Evolutionary conservation across 306 rosid species (phyloP).

Genomic region (Cucumis hystrix): DNA sequence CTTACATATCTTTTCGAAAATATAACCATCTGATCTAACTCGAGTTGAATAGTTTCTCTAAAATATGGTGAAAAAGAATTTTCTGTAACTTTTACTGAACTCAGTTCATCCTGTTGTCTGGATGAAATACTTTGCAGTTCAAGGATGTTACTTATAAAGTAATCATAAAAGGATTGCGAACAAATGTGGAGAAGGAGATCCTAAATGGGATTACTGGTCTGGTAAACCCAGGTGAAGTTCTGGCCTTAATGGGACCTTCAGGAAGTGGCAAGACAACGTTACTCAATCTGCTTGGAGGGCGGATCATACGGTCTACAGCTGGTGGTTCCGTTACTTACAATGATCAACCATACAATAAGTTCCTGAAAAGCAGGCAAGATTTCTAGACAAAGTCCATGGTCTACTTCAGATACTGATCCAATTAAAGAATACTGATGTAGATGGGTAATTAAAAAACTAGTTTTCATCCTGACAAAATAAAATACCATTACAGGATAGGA

Average conservation of each 20-base stretch:
- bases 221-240: slow-evolving; percentile 84
- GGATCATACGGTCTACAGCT: slow-evolving; percentile 27
- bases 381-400: not conserved
- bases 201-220: slow-evolving; percentile 71
- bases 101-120: not conserved
- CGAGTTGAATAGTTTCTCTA: not conserved
- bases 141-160: slow-evolving; percentile 76
- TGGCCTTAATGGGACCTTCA: slow-evolving; percentile 97
- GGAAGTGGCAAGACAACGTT: slow-evolving; percentile 96
- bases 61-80: not conserved
- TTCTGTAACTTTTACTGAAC: slow-evolving; percentile 5
- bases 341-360: slow-evolving; percentile 73
- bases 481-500: slow-evolving; percentile 59
- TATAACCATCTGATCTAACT: not conserved
- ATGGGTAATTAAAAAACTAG: not conserved
- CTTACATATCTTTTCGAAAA: not conserved
- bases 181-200: slow-evolving; percentile 63
- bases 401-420: not conserved
- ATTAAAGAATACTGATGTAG: not conserved
- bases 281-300: slow-evolving; percentile 71
- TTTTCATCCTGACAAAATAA: not conserved
- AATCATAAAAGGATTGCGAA: slow-evolving; percentile 48
- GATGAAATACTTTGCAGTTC: slow-evolving; percentile 42
- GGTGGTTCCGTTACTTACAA: slow-evolving; percentile 66
- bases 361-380: slow-evolving; percentile 63